Base-by-base conservation (phyloP, 1,284 basidiomycete genomes). In the Cryptococcus sp. region DNA sequence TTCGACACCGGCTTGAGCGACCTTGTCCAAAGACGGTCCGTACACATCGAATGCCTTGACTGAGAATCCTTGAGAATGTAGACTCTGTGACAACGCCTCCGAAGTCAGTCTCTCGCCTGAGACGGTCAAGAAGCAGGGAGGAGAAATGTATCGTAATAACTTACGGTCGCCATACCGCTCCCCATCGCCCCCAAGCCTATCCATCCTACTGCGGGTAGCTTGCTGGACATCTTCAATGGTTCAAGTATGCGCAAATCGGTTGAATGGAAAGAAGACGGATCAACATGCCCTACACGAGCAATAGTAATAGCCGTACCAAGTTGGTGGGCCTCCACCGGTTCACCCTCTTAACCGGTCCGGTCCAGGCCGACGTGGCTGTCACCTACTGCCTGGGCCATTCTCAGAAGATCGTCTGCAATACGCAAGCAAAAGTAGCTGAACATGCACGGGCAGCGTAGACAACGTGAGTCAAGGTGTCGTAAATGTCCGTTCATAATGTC, bases 101-200 rank as follows among this genome's bases (percentile, higher is more conserved):
- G 5, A 13, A 31, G 40, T 53, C 31, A 65, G 61, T 20, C 47
- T 50, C 42, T 25, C 25, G 16, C 6, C 25, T 6, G 25, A 46
- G n/a, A 17, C 3, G 22, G 41, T 48, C 17, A 20, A 38, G n/a
- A 16, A 5, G 5, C n/a, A 8, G 7, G 10, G 48, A n/a, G 25
- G 19, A 19, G 5, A 19, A 10, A 8, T 16, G 25, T 16, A 11
- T 38, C 4, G 39, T 17, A 16, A n/a, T 3, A 8, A 56, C 71
- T 55, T 23, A 73, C 73, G 11, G 64, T 54, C 3, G 67, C 66
- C 74, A 76, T 74, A 0, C 72, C 71, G 8, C 68, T 65, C 17
- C 74, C 73, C 74, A 76, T 76, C 25, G 74, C 74, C 1, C 74
- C 74, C 7, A 76, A 64, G 6, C 74, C 74, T 23, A 73, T 71